Conservation (phyloP, 2,329 filamentous ascomycete genomes). For the Raffaelea albimanens region DNA sequence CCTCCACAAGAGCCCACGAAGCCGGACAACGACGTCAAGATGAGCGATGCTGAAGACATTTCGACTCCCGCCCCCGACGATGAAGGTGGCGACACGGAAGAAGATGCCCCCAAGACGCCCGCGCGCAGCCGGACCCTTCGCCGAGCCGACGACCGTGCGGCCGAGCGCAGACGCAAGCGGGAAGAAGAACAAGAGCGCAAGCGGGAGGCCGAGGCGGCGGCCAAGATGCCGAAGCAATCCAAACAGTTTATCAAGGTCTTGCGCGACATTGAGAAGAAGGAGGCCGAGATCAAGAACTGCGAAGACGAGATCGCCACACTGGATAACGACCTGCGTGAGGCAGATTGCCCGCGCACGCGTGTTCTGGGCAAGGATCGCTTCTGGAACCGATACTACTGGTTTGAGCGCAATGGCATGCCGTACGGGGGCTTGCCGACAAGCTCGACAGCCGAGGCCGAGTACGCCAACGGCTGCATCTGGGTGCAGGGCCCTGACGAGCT, state of each 20-base stretch:
- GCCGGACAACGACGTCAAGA: conserved; percentile 48
- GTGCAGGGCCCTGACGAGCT: conserved; percentile 89
- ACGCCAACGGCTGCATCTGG: conserved; percentile 94
- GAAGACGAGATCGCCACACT: conserved; percentile 78
- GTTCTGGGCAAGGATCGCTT: conserved; percentile 90
- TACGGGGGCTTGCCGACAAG: conserved; percentile 80
- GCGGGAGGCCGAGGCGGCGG: conserved; percentile 53
- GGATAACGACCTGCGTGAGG: conserved; percentile 88
- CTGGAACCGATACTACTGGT: conserved; percentile 99
- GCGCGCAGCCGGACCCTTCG: conserved; percentile 47
- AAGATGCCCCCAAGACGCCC: conserved; percentile 48
- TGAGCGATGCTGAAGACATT: conserved; percentile 56
- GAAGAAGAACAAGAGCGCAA: conserved; percentile 60
- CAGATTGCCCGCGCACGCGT: conserved; percentile 82
- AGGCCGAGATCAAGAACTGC: conserved; percentile 67
- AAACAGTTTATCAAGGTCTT: conserved; percentile 83
- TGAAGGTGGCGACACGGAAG: conserved; percentile 54
- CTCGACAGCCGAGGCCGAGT: conserved; percentile 77
- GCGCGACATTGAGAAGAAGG: conserved; percentile 82
- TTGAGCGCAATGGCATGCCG: conserved; percentile 97
- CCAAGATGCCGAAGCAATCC: conserved; percentile 66
- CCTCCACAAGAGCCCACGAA: conserved; percentile 42
- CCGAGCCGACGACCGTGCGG: conserved; percentile 56
- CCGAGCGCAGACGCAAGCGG: conserved; percentile 69
- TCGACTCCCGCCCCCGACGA: conserved; percentile 43